A percentile compares a stretch with the other conserved stretches of the same genome.
These are phyloP conservation scores for Backusella parvicylindrica DNA, from an alignment of 192 early-diverging fungal species.

Conservation along the genomic window DNA sequence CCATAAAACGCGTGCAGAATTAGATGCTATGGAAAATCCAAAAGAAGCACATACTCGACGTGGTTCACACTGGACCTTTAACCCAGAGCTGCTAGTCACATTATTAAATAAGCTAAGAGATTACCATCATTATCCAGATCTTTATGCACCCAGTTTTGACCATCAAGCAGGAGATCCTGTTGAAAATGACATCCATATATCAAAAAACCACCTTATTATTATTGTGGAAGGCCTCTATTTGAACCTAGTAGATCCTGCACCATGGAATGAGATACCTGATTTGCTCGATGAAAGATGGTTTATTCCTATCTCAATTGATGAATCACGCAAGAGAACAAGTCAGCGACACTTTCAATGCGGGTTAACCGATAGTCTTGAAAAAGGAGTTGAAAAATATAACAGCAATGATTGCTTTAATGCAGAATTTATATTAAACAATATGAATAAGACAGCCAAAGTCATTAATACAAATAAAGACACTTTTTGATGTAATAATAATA, in stretches of 20 bases:
- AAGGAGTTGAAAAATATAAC: not conserved
- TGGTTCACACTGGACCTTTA: not conserved
- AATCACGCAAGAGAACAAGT: not conserved
- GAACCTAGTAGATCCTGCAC: not conserved
- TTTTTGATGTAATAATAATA: not conserved
- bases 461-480: not conserved
- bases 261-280: not conserved
- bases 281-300: not conserved
- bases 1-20: not conserved
- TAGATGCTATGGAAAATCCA: not conserved
- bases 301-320: not conserved
- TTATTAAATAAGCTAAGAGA: not conserved
- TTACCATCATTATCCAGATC: not conserved
- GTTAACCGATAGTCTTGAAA: not conserved
- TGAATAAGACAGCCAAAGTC: not conserved
- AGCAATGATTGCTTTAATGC: not conserved
- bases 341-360: not conserved
- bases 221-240: not conserved
- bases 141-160: not conserved
- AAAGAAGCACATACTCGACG: not conserved
- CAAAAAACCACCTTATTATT: not conserved
- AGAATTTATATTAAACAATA: not conserved
- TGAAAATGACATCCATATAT: not conserved
- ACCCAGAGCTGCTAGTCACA: not conserved
- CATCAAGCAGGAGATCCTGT: not conserved